Evolutionary conservation across 805 yeast species (phyloP), one percentile per base, ranked within the genome.

Genomic region (Candida coleopterorum): DNA sequence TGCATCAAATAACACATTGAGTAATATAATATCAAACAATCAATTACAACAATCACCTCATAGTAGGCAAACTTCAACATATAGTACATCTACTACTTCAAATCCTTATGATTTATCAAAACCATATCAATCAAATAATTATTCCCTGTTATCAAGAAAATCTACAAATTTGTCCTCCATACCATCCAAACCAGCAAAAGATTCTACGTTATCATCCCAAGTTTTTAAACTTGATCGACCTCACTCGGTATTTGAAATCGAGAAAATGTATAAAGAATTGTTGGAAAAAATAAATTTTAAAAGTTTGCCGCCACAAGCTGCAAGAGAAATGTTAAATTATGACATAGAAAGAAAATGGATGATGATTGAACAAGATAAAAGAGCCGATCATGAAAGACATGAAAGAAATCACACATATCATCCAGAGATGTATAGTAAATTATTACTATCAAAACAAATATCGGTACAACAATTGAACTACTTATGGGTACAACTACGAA

Each of bases 401-500:
- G 58, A 56, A 38, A 41, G 62, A 29, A 48, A 45, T 33, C 9
- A 25, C 3, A 6, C 26, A 3, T 17, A 6, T 18, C 72, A 79
- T 17, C 96, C 93, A 2, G 87, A 78, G 44, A 79, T 74, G 48
- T 90, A 84, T 56, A 88, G 90, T 12, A 74, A 83, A 35, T 73
- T 74, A 42, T 70, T 93, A 44, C 71, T 89, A 52, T 79, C 83
- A 25, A 82, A 83, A 48, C 60, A 76, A 22, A 78, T 89, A 37
- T 68, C 84, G 1, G 63, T 77, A 4, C 77, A 75, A 35, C 86
- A 89, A 55, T 65, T 90, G 45, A 85, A 83, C 26, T 85, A 85
- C 47, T 70, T 93, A 35, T 86, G 93, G 84, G 96, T 93, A 5
- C 86, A 95, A 32, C 67, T 90, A 29, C 77, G 97, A 45, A 87